Percentiles rank a stretch among this genome's conserved stretches.
These are phyloP conservation scores for Pyrrhoderma lamaoense DNA, from an alignment of 1,284 basidiomycete genomes.

Conservation along the genomic window DNA sequence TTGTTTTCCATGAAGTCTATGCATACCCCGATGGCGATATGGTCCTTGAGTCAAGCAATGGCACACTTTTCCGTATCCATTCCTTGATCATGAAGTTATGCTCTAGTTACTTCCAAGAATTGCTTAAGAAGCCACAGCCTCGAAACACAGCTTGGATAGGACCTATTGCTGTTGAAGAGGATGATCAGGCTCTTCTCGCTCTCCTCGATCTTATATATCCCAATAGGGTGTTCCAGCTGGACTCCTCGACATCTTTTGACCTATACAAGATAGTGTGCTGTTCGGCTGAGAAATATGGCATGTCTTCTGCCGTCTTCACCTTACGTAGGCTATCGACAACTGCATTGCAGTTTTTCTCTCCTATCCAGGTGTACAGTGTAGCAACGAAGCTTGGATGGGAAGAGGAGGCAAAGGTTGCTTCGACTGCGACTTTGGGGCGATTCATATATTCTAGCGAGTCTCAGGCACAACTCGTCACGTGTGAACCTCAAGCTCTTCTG, in stretches of 20 bases:
- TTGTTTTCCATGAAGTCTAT: background rate
- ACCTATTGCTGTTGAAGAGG: conserved; percentile 8
- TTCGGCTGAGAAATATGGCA: conserved; percentile 3
- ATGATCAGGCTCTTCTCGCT: background rate
- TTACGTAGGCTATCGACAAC: background rate
- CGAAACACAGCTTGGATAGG: background rate
- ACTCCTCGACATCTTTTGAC: background rate
- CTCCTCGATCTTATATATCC: conserved; percentile 15
- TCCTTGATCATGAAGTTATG: conserved; percentile 9
- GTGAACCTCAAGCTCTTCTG: background rate
- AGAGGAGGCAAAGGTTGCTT: conserved; percentile 4
- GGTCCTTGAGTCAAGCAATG: conserved; percentile 10
- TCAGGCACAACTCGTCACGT: background rate
- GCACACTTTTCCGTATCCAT: conserved; percentile 10
- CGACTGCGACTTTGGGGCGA: background rate
- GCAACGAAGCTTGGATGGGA: conserved; percentile 3
- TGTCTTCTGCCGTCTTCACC: background rate
- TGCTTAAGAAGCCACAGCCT: background rate
- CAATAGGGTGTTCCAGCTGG: background rate
- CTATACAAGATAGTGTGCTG: background rate
- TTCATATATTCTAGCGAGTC: background rate
- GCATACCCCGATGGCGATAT: conserved; percentile 9
- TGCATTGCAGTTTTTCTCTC: conserved; percentile 1
- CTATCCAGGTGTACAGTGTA: background rate
- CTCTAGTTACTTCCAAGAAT: conserved; percentile 6